Evolutionary conservation across 2,329 filamentous ascomycete species (phyloP), one percentile per base, ranked within the genome.

Genomic region (Atkinsonella texensis): DNA sequence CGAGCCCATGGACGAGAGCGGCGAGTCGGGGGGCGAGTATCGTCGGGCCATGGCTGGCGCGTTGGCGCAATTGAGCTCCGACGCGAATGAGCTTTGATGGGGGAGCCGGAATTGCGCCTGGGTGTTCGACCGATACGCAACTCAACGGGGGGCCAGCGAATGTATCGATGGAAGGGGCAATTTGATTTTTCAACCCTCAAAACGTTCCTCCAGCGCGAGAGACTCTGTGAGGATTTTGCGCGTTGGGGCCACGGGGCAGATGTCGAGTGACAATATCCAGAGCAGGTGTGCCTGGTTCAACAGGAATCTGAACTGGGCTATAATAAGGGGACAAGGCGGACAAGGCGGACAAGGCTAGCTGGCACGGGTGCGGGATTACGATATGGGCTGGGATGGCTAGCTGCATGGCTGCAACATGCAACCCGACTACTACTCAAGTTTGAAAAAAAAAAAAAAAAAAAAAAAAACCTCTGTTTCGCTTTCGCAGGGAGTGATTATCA

Each of bases 1-100:
- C 4, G 72, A 70, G 18, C 67, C 67, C 60, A 74, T 66, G 4
- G 73, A 74, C 32, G 74, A 76, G 4, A 74, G 65, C 23, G 74
- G 72, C 35, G 73, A 75, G 52, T 75, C 73, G 13, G 67, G 64
- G 39, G 67, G 68, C 32, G 68, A 68, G 51, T 63, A 67, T 50
- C 63, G 61, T 58, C 63, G 65, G 53, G 64, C 62, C 67, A 69
- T 69, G 52, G 56, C 59, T 51, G 62, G 20, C 62, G 61, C 58
- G 54, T 52, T 54, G 47, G 47, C 46, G 49, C 23, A 33, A 33
- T 23, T 28, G 44, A 43, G 15, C 44, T 31, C 41, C 41, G 20
- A 39, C n/a, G 42, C 33, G 23, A 45, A 35, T 40, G 23, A 12
- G 33, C 15, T 32, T 38, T 45, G 15, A 15, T 4, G 23, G 23